A percentile compares a stretch with the other conserved stretches of the same genome.
phyloP scores from a whole-genome alignment of 257 asterid genomes.

The Linderniella brevidens region DNA sequence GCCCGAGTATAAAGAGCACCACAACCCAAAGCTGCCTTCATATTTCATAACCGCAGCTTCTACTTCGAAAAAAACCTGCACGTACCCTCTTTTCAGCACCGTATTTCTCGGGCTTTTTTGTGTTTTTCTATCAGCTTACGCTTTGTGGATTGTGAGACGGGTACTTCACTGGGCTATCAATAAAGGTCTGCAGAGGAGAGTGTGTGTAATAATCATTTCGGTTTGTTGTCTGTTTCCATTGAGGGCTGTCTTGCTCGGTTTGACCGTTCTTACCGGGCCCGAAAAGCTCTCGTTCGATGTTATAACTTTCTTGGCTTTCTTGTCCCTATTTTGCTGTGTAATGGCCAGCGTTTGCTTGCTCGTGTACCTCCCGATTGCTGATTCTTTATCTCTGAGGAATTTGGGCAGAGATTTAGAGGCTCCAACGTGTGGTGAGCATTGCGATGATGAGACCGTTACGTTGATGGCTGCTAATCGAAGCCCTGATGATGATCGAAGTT shows the following conservation, averaged over 20 bases:
- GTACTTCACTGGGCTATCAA: slow-evolving; percentile 75
- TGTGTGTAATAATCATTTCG: slow-evolving; percentile 49
- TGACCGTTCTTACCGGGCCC: slow-evolving; percentile 48
- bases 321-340: slow-evolving; percentile 51
- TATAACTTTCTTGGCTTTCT: slow-evolving; percentile 56
- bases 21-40: slow-evolving; percentile 31
- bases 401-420: slow-evolving; percentile 27
- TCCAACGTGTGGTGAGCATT: slow-evolving; percentile 27
- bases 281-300: slow-evolving; percentile 37
- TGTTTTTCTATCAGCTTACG: slow-evolving; percentile 37
- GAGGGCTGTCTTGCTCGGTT: slow-evolving; percentile 63
- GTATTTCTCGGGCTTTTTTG: slow-evolving; percentile 68
- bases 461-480: slow-evolving; percentile 49
- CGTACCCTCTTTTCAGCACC: slow-evolving; percentile 69
- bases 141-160: slow-evolving; percentile 69
- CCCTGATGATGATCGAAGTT: no score
- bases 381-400: slow-evolving; percentile 53
- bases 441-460: slow-evolving; percentile 40
- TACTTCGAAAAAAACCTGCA: slow-evolving; percentile 33
- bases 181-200: slow-evolving; percentile 84
- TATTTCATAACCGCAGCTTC: slow-evolving; percentile 44
- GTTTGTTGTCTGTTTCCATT: slow-evolving; percentile 49
- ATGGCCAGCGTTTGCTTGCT: slow-evolving; percentile 50
- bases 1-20: slow-evolving; percentile 27
- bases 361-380: slow-evolving; percentile 70